These are phyloP conservation scores for Chaetoscypha palmicola DNA, from an alignment of 2,329 filamentous ascomycete genomes.

Conservation along the genomic window DNA sequence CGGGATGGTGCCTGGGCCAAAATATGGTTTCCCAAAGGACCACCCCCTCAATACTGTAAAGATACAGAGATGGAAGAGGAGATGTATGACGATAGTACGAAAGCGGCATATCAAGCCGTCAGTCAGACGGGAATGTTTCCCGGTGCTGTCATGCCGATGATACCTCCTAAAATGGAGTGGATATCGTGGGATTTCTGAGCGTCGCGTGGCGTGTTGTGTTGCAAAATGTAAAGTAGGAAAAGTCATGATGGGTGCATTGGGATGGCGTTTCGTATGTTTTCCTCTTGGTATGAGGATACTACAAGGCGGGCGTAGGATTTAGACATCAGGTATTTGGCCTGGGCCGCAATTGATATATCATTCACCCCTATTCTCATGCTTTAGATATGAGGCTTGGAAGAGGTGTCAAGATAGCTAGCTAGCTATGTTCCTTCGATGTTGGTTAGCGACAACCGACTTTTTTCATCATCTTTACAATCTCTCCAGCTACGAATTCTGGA, in stretches of 20 bases:
- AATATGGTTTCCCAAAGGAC: constrained; percentile 68
- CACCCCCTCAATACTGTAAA: constrained; percentile 54
- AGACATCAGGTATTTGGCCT: too few species aligned
- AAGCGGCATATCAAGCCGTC: constrained; percentile 58
- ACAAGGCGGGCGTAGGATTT: too few species aligned
- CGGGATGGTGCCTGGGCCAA: constrained; percentile 51
- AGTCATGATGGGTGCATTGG: background rate
- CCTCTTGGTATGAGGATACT: too few species aligned
- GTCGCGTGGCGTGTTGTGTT: too few species aligned
- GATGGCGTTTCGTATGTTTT: too few species aligned
- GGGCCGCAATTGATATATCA: too few species aligned
- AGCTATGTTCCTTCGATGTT: too few species aligned
- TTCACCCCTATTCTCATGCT: too few species aligned
- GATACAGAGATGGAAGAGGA: constrained; percentile 55
- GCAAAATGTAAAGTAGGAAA: too few species aligned
- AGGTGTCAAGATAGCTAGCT: too few species aligned
- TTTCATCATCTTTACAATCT: constrained; percentile 33
- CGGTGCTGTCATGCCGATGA: constrained; percentile 64
- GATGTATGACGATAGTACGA: constrained; percentile 52
- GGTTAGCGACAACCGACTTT: constrained; percentile 22
- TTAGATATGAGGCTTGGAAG: too few species aligned
- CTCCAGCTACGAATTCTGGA: constrained; percentile 29
- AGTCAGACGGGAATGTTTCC: constrained; percentile 60
- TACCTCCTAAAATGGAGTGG: constrained; percentile 74
- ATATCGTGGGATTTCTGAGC: constrained; percentile 63